phyloP scores from a whole-genome alignment of 2,329 filamentous ascomycete species.

The Cercospora sp. region DNA sequence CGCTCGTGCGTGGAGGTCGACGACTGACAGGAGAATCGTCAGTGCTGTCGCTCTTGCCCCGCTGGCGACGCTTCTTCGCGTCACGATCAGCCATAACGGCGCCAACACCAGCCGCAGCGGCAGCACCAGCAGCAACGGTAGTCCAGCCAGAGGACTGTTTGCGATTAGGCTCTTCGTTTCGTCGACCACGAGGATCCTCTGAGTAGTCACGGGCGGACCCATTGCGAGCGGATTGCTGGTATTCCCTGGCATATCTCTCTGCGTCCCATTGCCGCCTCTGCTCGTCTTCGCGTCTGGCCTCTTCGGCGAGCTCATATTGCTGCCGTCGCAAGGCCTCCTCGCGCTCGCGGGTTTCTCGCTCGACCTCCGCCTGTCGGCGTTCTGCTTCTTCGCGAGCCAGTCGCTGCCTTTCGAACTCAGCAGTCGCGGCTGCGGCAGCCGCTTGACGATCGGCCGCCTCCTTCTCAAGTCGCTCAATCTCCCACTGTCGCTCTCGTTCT shows the following conservation, averaged over 20 bases:
- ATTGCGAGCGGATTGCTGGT: constrained; percentile 9
- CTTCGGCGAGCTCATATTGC: constrained; percentile 26
- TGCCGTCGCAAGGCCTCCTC: constrained; percentile 36
- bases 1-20: constrained; percentile 14
- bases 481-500: constrained; percentile 22
- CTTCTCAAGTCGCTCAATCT: constrained; percentile 31
- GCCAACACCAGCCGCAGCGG: constrained; percentile 36
- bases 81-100: constrained; percentile 33
- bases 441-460: constrained; percentile 26
- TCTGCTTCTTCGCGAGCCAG: constrained; percentile 27
- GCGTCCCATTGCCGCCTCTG: constrained; percentile 22
- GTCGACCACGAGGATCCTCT: constrained; percentile 13
- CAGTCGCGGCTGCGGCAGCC: constrained; percentile 22
- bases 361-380: constrained; percentile 21
- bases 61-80: constrained; percentile 27
- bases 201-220: background rate
- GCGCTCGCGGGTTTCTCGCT: constrained; percentile 30
- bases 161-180: constrained; percentile 13
- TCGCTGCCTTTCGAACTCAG: constrained; percentile 23
- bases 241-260: constrained; percentile 20
- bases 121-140: constrained; percentile 41
- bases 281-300: constrained; percentile 26
- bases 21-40: constrained; percentile 18
- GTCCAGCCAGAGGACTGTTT: constrained; percentile 38
- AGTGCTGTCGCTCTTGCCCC: constrained; percentile 21